Evolutionary conservation across 768 basidiomycete genomes (phyloP).

Genomic region (Krasilnikovozyma curviuscula): DNA sequence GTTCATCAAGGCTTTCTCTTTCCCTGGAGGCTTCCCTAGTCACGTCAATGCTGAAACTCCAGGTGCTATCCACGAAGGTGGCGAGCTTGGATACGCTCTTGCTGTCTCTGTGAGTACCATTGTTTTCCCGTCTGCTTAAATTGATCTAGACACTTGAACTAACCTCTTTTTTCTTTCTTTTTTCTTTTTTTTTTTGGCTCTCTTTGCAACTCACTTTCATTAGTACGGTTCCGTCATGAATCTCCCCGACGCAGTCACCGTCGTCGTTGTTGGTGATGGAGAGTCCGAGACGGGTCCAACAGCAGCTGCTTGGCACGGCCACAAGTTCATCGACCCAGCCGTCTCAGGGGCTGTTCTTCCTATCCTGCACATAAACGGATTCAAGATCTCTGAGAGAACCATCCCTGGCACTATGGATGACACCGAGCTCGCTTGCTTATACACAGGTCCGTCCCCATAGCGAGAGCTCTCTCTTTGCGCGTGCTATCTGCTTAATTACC

Average conservation of each 20-base stretch:
- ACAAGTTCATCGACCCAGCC: slow-evolving; percentile 75
- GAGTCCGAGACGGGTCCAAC: slow-evolving; percentile 38
- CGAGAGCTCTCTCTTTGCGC: too few species aligned
- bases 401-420: slow-evolving; percentile 82
- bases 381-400: slow-evolving; percentile 45
- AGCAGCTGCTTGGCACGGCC: slow-evolving; percentile 46
- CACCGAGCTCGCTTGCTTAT: slow-evolving; percentile 41
- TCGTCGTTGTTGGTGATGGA: slow-evolving; percentile 71
- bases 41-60: slow-evolving; percentile 49
- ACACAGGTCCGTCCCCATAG: slow-evolving; percentile 16
- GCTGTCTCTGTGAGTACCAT: slow-evolving; percentile 16
- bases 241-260: slow-evolving; percentile 61
- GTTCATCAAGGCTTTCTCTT: slow-evolving; percentile 56
- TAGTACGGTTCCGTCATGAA: slow-evolving; percentile 86
- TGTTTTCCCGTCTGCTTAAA: neutral
- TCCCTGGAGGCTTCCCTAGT: slow-evolving; percentile 68
- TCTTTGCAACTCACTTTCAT: too few species aligned
- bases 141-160: neutral
- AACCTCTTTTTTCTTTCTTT: neutral
- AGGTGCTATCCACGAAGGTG: slow-evolving; percentile 75
- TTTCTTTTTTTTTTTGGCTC: neutral
- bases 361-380: slow-evolving; percentile 56
- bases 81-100: slow-evolving; percentile 72
- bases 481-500: neutral
- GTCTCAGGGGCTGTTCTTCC: slow-evolving; percentile 84